Evolutionary conservation across 305 asterid genomes (phyloP), one percentile per base, ranked within the genome.

Genomic region (Fraxinus nigra): DNA sequence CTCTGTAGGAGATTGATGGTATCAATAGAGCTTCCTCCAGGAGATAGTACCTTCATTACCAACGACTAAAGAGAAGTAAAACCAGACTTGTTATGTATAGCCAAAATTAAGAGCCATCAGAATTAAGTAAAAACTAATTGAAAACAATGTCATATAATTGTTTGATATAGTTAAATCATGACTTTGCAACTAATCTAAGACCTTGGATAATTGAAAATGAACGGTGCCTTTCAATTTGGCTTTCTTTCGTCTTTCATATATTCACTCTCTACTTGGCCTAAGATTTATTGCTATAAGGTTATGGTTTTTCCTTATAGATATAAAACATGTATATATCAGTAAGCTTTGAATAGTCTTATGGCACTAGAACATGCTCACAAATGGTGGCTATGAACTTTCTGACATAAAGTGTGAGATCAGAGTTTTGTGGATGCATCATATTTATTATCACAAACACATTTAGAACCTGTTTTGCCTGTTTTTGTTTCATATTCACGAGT

Each of bases 401-500:
- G 72, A 34, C 22, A 51, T 32, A 22, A 56, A 69, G 33, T 24
- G 35, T n/a, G 65, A 33, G 78, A 67, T 77, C 26, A 32, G 65
- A 24, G n/a, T 35, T 81, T 35, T n/a, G 10, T 76, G 46, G 48
- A 76, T 76, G 40, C 11, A 16, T 54, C 76, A 40, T 48, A 72
- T 74, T 75, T 67, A 75, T 77, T 48, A 38, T 70, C 75, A 75
- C 7, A 46, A 35, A 48, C 82, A 75, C 82, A 40, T 75, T 51
- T 38, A 77, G 63, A 76, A 84, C 61, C 22, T 18, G 16, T 74
- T 76, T 76, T 72, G 59, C 79, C 70, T 7, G 56, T 80, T 38
- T 72, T 63, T 78, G 35, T 80, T 74, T 82, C 84, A 43, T 33
- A 67, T 35, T 84, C 81, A 83, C 30, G 28, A 37, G 30, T 80